Conservation (phyloP, 768 basidiomycete genomes). For the Neoboletus subvelutipes region DNA sequence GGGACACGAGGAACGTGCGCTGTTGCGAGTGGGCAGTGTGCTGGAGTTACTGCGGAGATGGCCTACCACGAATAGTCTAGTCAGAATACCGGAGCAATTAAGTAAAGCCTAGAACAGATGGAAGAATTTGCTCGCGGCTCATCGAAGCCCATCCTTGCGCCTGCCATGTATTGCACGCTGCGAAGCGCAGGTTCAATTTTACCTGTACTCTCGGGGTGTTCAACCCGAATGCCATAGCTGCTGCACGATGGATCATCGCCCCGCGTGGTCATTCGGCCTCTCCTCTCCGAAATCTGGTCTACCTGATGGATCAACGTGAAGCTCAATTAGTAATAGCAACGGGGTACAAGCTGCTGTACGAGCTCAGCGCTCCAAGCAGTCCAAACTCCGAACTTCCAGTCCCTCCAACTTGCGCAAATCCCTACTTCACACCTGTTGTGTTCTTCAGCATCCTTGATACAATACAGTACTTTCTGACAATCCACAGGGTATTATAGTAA, state of each 20-base stretch:
- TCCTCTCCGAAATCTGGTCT: neutral
- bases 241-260: neutral
- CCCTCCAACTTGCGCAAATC: neutral
- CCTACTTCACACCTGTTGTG: neutral
- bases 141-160: neutral
- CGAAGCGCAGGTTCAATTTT: neutral
- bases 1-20: neutral
- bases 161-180: neutral
- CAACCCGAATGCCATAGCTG: neutral
- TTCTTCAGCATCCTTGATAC: too few relatives aligned
- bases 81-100: neutral
- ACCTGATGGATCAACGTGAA: neutral
- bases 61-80: neutral
- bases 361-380: neutral
- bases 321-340: neutral
- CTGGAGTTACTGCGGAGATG: neutral
- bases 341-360: neutral
- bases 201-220: neutral
- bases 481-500: too few relatives aligned
- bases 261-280: too few relatives aligned
- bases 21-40: neutral
- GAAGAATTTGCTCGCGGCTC: neutral
- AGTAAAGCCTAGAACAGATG: neutral
- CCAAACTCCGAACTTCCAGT: neutral
- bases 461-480: too few relatives aligned